Conservation (phyloP, 2,329 filamentous ascomycete species). For the Ophiostoma populinum region DNA sequence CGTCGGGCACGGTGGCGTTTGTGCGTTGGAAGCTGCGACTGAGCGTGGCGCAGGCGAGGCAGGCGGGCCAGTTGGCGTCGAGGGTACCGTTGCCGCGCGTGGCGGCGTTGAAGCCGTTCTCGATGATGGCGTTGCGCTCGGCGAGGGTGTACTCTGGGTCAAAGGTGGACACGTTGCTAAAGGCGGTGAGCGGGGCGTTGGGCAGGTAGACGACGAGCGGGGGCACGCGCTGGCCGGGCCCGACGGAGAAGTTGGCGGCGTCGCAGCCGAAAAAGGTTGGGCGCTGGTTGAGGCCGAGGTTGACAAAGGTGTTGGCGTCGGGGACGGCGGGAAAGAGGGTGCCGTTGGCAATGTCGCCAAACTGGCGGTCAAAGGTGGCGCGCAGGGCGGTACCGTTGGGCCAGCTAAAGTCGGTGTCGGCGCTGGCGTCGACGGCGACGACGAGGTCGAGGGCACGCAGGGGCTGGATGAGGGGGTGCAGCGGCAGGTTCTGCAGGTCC, state of each 20-base stretch:
- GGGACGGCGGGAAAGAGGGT: slow-evolving; percentile 43
- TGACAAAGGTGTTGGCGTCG: slow-evolving; percentile 35
- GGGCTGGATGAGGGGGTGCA: slow-evolving; percentile 32
- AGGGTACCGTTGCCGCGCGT: slow-evolving; percentile 69
- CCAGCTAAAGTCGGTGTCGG: slow-evolving; percentile 39
- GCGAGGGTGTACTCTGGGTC: slow-evolving; percentile 42
- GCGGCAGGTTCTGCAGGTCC: slow-evolving; percentile 31
- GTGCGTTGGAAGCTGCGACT: slow-evolving; percentile 59
- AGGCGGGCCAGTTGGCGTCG: slow-evolving; percentile 60
- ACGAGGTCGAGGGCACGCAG: slow-evolving; percentile 41
- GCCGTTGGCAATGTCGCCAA: slow-evolving; percentile 29
- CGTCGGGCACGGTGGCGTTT: slow-evolving; percentile 46
- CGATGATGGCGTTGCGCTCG: slow-evolving; percentile 63
- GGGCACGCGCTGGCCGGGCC: slow-evolving; percentile 9
- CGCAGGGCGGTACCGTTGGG: slow-evolving; percentile 43
- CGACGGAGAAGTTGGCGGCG: slow-evolving; percentile 17
- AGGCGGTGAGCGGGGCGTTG: slow-evolving; percentile 61
- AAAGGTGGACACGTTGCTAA: slow-evolving; percentile 69
- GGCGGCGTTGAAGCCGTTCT: slow-evolving; percentile 70
- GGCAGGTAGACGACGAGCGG: slow-evolving; percentile 49
- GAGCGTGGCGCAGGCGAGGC: slow-evolving; percentile 77
- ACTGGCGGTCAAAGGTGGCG: slow-evolving; percentile 38
- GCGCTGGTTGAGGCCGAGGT: slow-evolving; percentile 38
- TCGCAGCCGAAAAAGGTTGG: slow-evolving; percentile 49
- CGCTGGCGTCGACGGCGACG: slow-evolving; percentile 46